These are phyloP conservation scores for Phytophthora citricola DNA, from an alignment of 352 stramenopile genomes.

Conservation along the genomic window DNA sequence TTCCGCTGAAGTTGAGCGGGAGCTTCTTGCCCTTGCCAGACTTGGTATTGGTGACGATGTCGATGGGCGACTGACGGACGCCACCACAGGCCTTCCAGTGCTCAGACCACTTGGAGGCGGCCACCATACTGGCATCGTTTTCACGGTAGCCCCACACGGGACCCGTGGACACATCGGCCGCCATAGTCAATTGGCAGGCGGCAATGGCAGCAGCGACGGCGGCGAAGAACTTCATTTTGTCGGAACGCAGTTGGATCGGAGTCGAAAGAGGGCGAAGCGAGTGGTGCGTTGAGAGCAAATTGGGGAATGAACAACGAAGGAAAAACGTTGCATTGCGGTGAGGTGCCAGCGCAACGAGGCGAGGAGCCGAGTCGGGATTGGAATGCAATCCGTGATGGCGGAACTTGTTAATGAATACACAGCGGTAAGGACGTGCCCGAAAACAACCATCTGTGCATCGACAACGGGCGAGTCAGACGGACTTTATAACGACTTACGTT, in stretches of 20 bases:
- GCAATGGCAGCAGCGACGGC: constrained; percentile 26
- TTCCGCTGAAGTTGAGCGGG: constrained; percentile 41
- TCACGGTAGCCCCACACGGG: constrained; percentile 42
- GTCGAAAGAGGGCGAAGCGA: neutral
- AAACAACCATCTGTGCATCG: constrained; percentile 16
- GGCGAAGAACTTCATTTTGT: constrained; percentile 36
- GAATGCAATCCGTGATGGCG: constrained; percentile 13
- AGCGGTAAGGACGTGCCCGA: constrained; percentile 12
- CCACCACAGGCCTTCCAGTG: constrained; percentile 36
- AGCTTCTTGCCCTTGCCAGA: constrained; percentile 12
- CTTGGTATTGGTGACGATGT: constrained; percentile 35
- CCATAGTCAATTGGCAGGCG: constrained; percentile 20
- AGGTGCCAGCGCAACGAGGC: constrained; percentile 4
- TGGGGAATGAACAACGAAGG: constrained; percentile 18
- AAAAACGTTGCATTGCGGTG: constrained; percentile 16
- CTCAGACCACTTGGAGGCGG: constrained; percentile 33
- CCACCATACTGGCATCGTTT: constrained; percentile 32
- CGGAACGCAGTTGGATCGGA: constrained; percentile 17
- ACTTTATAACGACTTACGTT: constrained; percentile 3
- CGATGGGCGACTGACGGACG: constrained; percentile 49
- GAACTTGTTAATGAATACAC: constrained; percentile 14
- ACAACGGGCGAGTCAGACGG: constrained; percentile 4
- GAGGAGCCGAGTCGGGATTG: constrained; percentile 21
- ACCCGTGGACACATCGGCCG: constrained; percentile 12
- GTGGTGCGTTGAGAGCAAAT: constrained; percentile 29